phyloP scores from a whole-genome alignment of 257 asterid species.

The Thymus quinquecostatus region DNA sequence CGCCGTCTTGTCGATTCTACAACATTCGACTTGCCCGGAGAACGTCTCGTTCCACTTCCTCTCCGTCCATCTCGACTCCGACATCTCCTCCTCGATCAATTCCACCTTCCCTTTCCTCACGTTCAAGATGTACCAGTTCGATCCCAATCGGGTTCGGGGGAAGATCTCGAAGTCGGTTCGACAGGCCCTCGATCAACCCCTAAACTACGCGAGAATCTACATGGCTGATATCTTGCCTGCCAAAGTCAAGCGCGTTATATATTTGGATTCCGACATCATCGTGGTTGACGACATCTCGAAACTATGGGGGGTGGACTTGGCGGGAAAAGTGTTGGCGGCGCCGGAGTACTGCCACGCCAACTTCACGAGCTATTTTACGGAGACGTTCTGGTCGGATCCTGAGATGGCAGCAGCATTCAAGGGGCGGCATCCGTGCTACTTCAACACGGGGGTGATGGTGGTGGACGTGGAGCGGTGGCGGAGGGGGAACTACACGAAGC shows the following conservation, averaged over 20 bases:
- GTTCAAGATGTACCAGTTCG: slow-evolving; percentile 61
- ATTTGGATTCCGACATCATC: slow-evolving; percentile 73
- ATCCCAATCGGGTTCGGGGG: slow-evolving; percentile 60
- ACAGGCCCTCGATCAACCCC: slow-evolving; percentile 80
- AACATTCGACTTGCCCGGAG: slow-evolving; percentile 84
- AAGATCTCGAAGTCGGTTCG: slow-evolving; percentile 77
- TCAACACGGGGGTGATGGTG: slow-evolving; percentile 93
- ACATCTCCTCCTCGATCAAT: slow-evolving; percentile 53
- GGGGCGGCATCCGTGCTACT: slow-evolving; percentile 68
- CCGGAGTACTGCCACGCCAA: slow-evolving; percentile 86
- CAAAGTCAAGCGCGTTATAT: slow-evolving; percentile 61
- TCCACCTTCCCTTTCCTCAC: slow-evolving; percentile 78
- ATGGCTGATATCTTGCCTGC: slow-evolving; percentile 63
- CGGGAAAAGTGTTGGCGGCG: slow-evolving; percentile 66
- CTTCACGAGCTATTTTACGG: slow-evolving; percentile 65
- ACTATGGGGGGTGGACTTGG: slow-evolving; percentile 69
- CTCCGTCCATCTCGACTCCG: slow-evolving; percentile 53
- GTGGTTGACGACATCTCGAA: slow-evolving; percentile 78
- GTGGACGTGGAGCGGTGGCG: slow-evolving; percentile 73
- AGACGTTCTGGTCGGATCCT: slow-evolving; percentile 61
- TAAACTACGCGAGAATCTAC: slow-evolving; percentile 81
- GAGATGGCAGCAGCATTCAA: slow-evolving; percentile 46
- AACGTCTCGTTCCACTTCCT: slow-evolving; percentile 73
- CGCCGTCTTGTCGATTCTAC: slow-evolving; percentile 72
- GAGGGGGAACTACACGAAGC: slow-evolving; percentile 65